Conservation (phyloP, 2,329 filamentous ascomycete genomes). For the Helotiales sp. region DNA sequence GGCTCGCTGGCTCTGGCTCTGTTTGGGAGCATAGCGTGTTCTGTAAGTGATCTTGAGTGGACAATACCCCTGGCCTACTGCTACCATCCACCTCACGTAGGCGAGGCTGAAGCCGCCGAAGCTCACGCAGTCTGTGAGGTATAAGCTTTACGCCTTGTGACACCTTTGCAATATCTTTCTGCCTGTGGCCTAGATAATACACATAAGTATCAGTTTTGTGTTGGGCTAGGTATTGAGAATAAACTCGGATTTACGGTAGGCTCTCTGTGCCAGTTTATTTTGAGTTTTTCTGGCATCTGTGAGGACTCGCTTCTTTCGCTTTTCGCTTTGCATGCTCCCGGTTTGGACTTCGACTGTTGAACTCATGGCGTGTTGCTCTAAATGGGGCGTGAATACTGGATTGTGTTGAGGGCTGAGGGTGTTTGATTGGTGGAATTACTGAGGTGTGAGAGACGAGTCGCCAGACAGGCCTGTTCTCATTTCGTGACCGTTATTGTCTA, state of each 20-base stretch:
- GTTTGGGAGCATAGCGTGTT: background rate
- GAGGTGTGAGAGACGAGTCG: background rate
- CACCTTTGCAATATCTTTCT: constrained; percentile 17
- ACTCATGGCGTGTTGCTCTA: background rate
- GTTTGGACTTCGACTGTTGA: background rate
- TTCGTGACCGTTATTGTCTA: background rate
- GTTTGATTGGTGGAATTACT: background rate
- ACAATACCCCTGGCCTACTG: background rate
- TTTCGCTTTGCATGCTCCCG: background rate
- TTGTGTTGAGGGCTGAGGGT: background rate
- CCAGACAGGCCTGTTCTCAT: constrained; percentile 7
- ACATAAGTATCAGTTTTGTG: background rate
- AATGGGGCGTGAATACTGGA: background rate
- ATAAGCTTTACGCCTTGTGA: background rate
- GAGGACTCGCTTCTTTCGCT: constrained; percentile 42
- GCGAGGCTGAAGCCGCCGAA: constrained; percentile 13
- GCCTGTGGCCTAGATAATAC: constrained; percentile 30
- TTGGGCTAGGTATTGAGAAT: background rate
- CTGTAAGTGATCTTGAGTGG: background rate
- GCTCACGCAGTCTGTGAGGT: background rate
- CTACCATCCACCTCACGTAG: background rate
- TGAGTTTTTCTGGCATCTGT: constrained; percentile 47
- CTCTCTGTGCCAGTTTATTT: constrained; percentile 45
- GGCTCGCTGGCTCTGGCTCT: background rate
- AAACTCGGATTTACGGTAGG: constrained; percentile 43